These are phyloP conservation scores for Stentor roeselii DNA, from an alignment of 73 alveolate genomes.

Conservation along the genomic window DNA sequence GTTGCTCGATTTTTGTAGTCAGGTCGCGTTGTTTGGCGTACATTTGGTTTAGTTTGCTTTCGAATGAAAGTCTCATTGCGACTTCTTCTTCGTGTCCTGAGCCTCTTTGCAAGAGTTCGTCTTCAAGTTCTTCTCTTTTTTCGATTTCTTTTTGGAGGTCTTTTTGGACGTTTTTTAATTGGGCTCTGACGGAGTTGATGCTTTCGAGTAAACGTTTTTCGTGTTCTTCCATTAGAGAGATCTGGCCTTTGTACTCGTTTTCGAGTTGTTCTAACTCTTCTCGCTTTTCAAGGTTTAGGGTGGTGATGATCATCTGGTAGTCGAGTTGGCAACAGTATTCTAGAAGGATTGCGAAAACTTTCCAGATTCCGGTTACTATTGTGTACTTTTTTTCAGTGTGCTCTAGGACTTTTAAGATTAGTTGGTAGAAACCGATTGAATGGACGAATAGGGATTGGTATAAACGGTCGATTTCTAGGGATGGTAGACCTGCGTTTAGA, in stretches of 20 bases:
- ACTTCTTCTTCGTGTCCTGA: slow-evolving; percentile 71
- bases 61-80: slow-evolving; percentile 55
- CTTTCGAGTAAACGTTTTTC: slow-evolving; percentile 14
- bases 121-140: slow-evolving; percentile 31
- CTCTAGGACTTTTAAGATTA: slow-evolving; percentile 43
- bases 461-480: slow-evolving; percentile 43
- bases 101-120: slow-evolving; percentile 20
- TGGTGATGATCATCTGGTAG: slow-evolving; percentile 51
- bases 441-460: slow-evolving; percentile 59
- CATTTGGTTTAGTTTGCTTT: slow-evolving; percentile 29
- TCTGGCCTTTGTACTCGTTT: slow-evolving; percentile 30
- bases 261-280: slow-evolving; percentile 47
- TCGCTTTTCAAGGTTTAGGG: slow-evolving; percentile 45
- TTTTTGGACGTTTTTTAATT: not conserved
- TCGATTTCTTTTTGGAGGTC: slow-evolving; percentile 24
- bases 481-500: slow-evolving; percentile 47
- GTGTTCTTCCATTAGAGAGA: slow-evolving; percentile 21
- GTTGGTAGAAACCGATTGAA: slow-evolving; percentile 59
- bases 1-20: slow-evolving; percentile 47
- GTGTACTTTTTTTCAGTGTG: slow-evolving; percentile 54
- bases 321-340: slow-evolving; percentile 67
- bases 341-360: slow-evolving; percentile 56
- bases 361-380: slow-evolving; percentile 54
- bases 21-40: slow-evolving; percentile 27
- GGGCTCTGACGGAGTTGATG: not conserved